Evolutionary conservation across 306 rosid species (phyloP), one percentile per base, ranked within the genome.

Genomic region (Aeschynomene evenia): DNA sequence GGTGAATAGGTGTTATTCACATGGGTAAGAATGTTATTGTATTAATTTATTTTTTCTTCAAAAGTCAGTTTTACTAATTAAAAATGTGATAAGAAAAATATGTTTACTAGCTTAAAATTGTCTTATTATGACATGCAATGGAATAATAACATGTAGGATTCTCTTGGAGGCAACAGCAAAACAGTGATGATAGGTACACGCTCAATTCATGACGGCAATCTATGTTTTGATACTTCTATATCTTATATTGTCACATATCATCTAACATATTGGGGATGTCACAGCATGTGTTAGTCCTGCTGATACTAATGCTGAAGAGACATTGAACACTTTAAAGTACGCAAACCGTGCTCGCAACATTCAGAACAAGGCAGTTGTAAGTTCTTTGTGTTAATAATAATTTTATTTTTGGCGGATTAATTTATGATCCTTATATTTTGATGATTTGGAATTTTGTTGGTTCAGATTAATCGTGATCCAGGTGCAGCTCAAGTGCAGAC

Each of bases 251-350:
- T 55, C 21, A 34, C 3, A 20, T 70, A 33, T 67, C 20, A 23
- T 68, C 36, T 62, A 23, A 72, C 42, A 19, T 77, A 39, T 14
- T 71, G 76, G 40, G 70, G 57, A 63, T 64, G 60, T 23, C 63
- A 54, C 73, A 95, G 99, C 99, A 57, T 95, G 99, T 80, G 99
- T 89, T 71, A 95, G 99, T 83, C 99, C 99, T n/a, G 99, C 99
- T 12, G 99, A 95, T 75, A 85, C 97, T 54, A 95, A 95, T 83
- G 95, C 96, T 24, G 99, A 95, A 80, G 99, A 95, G 84, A 95
- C 99, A 26, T 52, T 95, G 79, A 95, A 95, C 77, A 91, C 99
- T 48, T 78, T 95, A 31, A 95, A 95, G 83, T 95, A 95, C 60
- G 96, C 99, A 48, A 95, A 95, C 71, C 99, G 99, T 72, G 97